Base-by-base conservation (phyloP, 257 asterid species). In the Fraxinus excelsior region DNA sequence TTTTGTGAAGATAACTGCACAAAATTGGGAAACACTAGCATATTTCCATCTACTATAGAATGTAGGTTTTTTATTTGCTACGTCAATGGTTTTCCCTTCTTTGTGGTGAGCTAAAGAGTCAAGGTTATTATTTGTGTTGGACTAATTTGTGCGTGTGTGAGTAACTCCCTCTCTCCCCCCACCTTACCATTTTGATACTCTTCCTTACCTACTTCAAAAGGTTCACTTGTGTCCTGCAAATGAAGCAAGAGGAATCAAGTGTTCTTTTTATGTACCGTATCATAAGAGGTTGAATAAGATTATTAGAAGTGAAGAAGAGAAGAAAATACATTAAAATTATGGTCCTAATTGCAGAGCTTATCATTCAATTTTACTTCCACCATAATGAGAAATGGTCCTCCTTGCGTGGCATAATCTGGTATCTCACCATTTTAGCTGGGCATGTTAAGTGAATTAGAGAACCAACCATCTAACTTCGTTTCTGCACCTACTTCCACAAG, bases 281-380 rank as follows among this genome's bases (percentile, higher is more conserved):
- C 58, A 46, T 46, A 46, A 46, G n/a, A 46, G 21, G n/a, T 16
- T 16, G n/a, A 46, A 46, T 46, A 46, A 46, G 58, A 16, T 46
- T 46, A 14, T 46, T 46, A 46, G 21, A 46, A 46, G 7, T 16
- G 18, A 46, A 46, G 44, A 11, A 23, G 35, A 56, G 38, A 71
- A 71, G 49, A 72, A 81, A 53, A 37, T 25, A 71, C 3, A 8
- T 32, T 67, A 51, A 66, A 11, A 56, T 40, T 13, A 23, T 72
- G 42, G 58, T 73, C 28, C 71, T 26, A 23, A 32, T 38, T 28
- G 5, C 37, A 25, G 38, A 65, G 76, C 34, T 42, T 66, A 35
- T 34, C 8, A 10, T 29, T 25, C 51, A 18, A 66, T 62, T 68
- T 65, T 58, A 7, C 31, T 12, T 40, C 16, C 68, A 40, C 35